Evolutionary conservation across 2,329 filamentous ascomycete genomes (phyloP), one percentile per base, ranked within the genome.

Genomic region (Aureobasidium leucospermi): DNA sequence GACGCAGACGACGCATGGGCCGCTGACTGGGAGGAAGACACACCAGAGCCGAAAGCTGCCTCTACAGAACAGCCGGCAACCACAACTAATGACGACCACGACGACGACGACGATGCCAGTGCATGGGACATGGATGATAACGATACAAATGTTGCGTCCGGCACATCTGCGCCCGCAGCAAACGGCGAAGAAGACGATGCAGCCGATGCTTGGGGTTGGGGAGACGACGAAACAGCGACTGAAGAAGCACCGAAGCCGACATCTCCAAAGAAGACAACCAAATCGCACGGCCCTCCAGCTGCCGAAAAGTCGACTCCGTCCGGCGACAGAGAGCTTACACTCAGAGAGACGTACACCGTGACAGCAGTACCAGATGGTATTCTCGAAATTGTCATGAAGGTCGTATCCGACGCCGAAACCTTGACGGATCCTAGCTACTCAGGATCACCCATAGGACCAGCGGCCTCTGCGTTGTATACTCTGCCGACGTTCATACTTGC

Each of bases 331-430:
- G 68, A 73, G 55, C 63, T 97, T 61, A 88, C 89, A 0, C 75
- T 97, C 46, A 88, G 81, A 62, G 94, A 99, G 74, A 88, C 82
- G 1, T 99, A 96, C 71, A 89, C 86, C 61, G 88, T 96, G 55
- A 96, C 93, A 0, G 88, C 88, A 2, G 87, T 96, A 71, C 93
- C 94, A 0, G 86, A 90, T 62, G 83, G 86, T 4, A 85, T 97
- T 11, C 78, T 92, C 19, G 79, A 83, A 16, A 79, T 89, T 31
- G 84, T 93, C 56, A 76, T 78, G 82, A 62, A 75, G 49, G 70
- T 76, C 7, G 68, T 80, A 62, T 62, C 69, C 46, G 73, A 79
- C 60, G 73, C 78, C 42, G 67, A 82, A 9, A 78, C 76, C 0
- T 74, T 93, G 48, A 83, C 83, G 28, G 68, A 78, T 42, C 73